Evolutionary conservation across 1,284 basidiomycete genomes (phyloP).

Genomic region (Tilletia caries): DNA sequence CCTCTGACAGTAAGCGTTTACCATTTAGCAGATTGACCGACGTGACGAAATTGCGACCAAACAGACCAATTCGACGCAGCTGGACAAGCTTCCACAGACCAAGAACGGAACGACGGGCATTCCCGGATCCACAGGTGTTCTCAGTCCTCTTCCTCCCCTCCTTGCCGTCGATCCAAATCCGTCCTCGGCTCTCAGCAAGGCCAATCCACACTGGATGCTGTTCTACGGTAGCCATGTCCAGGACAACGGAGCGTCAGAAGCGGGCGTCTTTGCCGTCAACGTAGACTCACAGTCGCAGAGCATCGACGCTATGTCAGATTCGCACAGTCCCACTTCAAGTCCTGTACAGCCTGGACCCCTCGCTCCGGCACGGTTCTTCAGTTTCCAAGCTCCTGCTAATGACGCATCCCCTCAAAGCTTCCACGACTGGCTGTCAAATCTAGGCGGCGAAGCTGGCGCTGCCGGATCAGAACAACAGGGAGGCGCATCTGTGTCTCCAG

Average conservation of each 20-base stretch:
- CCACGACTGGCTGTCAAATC: neutral
- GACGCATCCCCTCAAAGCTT: neutral
- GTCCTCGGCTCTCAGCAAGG: neutral
- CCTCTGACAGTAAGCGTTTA: too few species aligned
- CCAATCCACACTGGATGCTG: neutral
- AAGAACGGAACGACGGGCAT: neutral
- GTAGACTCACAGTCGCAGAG: neutral
- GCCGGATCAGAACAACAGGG: too few species aligned
- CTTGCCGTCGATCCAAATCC: neutral
- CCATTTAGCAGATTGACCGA: too few species aligned
- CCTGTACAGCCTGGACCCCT: neutral
- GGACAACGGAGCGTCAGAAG: neutral
- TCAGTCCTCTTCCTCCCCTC: neutral
- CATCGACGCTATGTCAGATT: neutral
- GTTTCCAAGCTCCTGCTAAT: neutral
- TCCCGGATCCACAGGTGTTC: neutral
- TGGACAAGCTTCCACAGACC: neutral
- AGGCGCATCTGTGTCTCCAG: too few species aligned
- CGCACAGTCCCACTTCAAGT: neutral
- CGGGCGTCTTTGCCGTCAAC: neutral
- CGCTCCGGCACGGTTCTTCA: neutral
- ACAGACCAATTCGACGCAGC: neutral
- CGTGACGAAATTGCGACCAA: neutral
- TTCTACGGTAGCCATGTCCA: slow-evolving; percentile 2
- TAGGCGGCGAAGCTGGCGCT: neutral